These are phyloP conservation scores for Piper betle DNA, from an alignment of 164 flowering plant species.

Conservation along the genomic window DNA sequence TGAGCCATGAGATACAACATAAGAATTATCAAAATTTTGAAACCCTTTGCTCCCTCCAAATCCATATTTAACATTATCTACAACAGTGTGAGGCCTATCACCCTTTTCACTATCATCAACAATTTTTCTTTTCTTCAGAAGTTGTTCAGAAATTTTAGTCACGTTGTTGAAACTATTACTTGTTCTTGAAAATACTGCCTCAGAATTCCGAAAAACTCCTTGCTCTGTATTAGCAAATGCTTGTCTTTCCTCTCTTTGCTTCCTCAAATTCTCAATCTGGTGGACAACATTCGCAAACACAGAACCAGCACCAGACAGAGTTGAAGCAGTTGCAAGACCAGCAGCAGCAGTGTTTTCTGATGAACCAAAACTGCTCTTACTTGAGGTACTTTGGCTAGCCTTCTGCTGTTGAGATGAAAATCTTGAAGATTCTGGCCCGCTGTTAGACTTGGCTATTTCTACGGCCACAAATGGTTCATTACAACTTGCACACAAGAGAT, in stretches of 20 bases:
- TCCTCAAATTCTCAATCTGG: slow-evolving; percentile 52
- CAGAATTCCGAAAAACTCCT: slow-evolving; percentile 29
- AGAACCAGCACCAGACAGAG: slow-evolving; percentile 34
- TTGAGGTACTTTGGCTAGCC: slow-evolving; percentile 15
- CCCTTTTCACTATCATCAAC: slow-evolving; percentile 11
- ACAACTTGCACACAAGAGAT: slow-evolving; percentile 61
- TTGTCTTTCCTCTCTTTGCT: slow-evolving; percentile 56
- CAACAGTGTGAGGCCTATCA: slow-evolving; percentile 1
- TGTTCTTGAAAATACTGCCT: slow-evolving; percentile 16
- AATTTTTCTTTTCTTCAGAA: slow-evolving; percentile 30
- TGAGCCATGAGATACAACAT: slow-evolving; percentile 7
- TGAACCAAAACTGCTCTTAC: slow-evolving; percentile 13
- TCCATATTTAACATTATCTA: slow-evolving; percentile 11
- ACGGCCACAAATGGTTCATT: slow-evolving; percentile 58
- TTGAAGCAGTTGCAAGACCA: slow-evolving; percentile 19
- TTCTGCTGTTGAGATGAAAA: slow-evolving; percentile 17
- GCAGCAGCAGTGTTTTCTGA: slow-evolving; percentile 14
- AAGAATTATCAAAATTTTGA: slow-evolving; percentile 16
- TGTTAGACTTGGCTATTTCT: slow-evolving; percentile 33
- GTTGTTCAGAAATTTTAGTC: slow-evolving; percentile 7
- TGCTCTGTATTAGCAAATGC: slow-evolving; percentile 57
- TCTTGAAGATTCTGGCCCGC: slow-evolving; percentile 23
- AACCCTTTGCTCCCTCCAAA: slow-evolving; percentile 11
- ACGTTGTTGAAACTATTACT: slow-evolving; percentile 6
- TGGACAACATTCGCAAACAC: slow-evolving; percentile 51